Percentiles rank a stretch among this genome's conserved stretches.
These are phyloP conservation scores for Cystobasidium pallidum DNA, from an alignment of 1,284 basidiomycete species.

Conservation along the genomic window DNA sequence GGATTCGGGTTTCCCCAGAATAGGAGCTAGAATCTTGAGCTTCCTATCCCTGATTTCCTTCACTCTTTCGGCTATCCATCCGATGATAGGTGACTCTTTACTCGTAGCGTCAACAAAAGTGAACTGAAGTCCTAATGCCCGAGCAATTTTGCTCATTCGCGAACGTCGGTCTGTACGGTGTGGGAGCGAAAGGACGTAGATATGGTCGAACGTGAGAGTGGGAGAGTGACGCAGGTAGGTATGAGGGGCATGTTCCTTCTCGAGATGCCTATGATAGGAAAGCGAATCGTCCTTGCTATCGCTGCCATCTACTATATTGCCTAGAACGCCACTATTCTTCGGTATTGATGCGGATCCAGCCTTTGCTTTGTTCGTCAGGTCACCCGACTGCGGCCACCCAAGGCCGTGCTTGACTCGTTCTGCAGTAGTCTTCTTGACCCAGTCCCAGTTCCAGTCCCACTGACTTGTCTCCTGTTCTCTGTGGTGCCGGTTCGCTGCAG, in stretches of 20 bases:
- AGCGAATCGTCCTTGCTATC: conserved; percentile 12
- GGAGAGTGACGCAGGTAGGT: conserved; percentile 39
- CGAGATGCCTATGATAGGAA: conserved; percentile 34
- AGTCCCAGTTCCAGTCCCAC: conserved; percentile 38
- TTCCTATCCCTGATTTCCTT: conserved; percentile 47
- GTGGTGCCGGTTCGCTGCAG: conserved; percentile 12
- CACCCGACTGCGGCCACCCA: conserved; percentile 6
- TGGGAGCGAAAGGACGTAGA: conserved; percentile 54
- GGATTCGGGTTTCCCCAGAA: conserved; percentile 21
- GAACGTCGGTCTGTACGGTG: conserved; percentile 49
- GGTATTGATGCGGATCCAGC: background rate
- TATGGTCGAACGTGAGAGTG: conserved; percentile 51
- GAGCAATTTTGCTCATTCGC: conserved; percentile 50
- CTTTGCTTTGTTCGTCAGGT: too few species aligned
- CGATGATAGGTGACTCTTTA: conserved; percentile 48
- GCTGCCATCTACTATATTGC: background rate
- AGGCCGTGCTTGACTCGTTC: conserved; percentile 21
- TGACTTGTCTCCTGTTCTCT: conserved; percentile 11
- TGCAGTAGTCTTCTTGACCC: conserved; percentile 27
- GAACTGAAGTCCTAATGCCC: conserved; percentile 50
- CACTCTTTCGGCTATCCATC: conserved; percentile 54
- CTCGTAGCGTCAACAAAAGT: conserved; percentile 52
- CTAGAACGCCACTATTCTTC: background rate
- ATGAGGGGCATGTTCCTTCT: conserved; percentile 39
- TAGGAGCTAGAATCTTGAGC: conserved; percentile 45